phyloP scores from a whole-genome alignment of 2,329 filamentous ascomycete genomes.

The Fusarium sulawesiense region DNA sequence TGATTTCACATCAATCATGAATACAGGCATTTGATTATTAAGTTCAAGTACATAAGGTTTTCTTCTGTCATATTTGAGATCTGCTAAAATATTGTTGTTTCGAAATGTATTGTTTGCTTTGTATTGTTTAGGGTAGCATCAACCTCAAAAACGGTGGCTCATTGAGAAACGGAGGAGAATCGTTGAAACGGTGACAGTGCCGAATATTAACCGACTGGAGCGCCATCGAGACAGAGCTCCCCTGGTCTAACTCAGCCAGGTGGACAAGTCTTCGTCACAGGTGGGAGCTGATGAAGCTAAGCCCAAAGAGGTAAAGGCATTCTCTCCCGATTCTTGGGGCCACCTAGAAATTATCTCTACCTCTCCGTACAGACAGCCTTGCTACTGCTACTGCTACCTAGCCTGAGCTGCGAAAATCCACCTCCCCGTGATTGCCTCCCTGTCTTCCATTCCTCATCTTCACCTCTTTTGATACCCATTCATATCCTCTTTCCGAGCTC shows the following conservation, averaged over 20 bases:
- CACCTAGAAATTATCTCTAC: slow-evolving; percentile 52
- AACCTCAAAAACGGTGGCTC: slow-evolving; percentile 3
- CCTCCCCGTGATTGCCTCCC: slow-evolving; percentile 47
- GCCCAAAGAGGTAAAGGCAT: slow-evolving; percentile 33
- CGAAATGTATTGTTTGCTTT: not conserved
- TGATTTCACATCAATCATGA: not conserved
- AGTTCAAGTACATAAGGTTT: not conserved
- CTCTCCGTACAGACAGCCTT: slow-evolving; percentile 42
- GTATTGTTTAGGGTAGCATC: slow-evolving; percentile 10
- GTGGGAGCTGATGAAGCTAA: slow-evolving; percentile 36
- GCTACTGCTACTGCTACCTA: slow-evolving; percentile 14
- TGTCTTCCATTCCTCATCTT: slow-evolving; percentile 46
- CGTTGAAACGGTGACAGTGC: slow-evolving; percentile 8
- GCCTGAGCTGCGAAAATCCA: slow-evolving; percentile 49
- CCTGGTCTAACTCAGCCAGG: slow-evolving; percentile 32
- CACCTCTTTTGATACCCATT: slow-evolving; percentile 51
- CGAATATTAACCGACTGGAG: slow-evolving; percentile 39
- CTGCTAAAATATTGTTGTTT: not conserved
- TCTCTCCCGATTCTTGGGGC: slow-evolving; percentile 44
- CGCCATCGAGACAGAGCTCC: slow-evolving; percentile 16
- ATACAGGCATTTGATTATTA: too few relatives aligned
- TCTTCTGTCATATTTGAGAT: not conserved
- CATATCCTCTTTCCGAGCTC: slow-evolving; percentile 40
- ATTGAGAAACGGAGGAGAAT: not conserved
- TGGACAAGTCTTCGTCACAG: slow-evolving; percentile 26